phyloP scores from a whole-genome alignment of 23 red algal species.

The Chondrus crispus region DNA sequence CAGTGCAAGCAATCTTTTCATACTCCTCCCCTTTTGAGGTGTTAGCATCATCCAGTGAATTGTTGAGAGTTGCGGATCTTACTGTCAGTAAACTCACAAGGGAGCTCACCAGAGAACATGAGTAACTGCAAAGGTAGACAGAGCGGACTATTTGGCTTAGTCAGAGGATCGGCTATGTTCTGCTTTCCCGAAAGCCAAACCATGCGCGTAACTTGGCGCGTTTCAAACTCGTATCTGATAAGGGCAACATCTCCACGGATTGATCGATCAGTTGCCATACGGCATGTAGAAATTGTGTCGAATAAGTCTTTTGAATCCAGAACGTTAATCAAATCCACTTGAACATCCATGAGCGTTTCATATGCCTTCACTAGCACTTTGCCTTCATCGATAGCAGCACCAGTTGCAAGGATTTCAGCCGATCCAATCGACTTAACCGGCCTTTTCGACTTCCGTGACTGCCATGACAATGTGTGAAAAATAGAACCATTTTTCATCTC shows the following conservation, averaged over 20 bases:
- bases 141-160: not conserved
- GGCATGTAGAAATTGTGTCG: not conserved
- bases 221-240: conserved; percentile 22
- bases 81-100: not conserved
- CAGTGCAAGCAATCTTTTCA: too few relatives aligned
- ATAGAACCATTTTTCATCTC: conserved; percentile 1
- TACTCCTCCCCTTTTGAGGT: too few relatives aligned
- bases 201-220: not conserved
- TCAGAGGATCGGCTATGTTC: not conserved
- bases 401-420: conserved; percentile 34
- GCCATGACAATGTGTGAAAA: conserved; percentile 46
- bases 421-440: conserved; percentile 15
- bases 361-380: not conserved
- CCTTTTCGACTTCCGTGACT: not conserved
- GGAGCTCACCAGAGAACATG: not conserved
- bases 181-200: not conserved
- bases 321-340: not conserved
- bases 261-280: not conserved
- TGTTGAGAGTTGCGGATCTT: not conserved
- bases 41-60: too few relatives aligned
- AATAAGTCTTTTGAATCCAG: conserved; percentile 8
- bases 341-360: not conserved
- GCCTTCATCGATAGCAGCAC: conserved; percentile 16
- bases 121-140: not conserved
- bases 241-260: conserved; percentile 11